Evolutionary conservation across 2,329 filamentous ascomycete genomes (phyloP), one percentile per base, ranked within the genome.

Genomic region (Tolypocladium ovalisporum): DNA sequence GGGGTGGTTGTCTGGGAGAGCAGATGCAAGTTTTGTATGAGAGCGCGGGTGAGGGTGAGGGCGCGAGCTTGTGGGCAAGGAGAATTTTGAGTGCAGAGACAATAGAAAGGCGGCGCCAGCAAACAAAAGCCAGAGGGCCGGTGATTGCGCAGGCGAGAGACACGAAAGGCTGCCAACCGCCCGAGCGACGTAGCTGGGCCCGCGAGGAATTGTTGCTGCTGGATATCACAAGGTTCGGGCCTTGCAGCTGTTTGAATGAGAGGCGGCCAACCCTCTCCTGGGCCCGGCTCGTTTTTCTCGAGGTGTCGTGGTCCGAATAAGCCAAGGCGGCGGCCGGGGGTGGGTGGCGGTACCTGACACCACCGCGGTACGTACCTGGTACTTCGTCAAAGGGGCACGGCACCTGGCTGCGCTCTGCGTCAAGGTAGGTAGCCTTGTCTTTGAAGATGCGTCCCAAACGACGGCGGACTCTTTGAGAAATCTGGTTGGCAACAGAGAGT

Each of bases 301-400:
- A 70, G 68, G 66, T 71, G 70, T 72, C 69, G 69, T 71, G 69
- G 70, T 70, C 68, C 67, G 70, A 72, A 71, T 70, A 71, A 70
- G 70, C 69, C 69, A 67, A 59, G 52, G 54, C 42, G 40, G 27
- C 49, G 29, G n/a, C 54, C 35, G 39, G 39, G 36, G 36, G 55
- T 17, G 40, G 22, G 4, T 34, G n/a, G 39, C 34, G 39, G 27
- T 52, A 42, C 37, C 54, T 15, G 40, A 34, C 27, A 29, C 19
- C 40, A 9, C 34, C 19, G 3, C 3, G 40, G 52, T 54, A 57
- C 42, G 42, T 54, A 55, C 24, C 52, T 22, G 53, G 44, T 56
- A 58, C 56, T 35, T 44, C 34, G 54, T 22, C 54, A 55, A 39
- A 56, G 42, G 54, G 54, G 22, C 22, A 22, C 7, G 9, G 22